Evolutionary conservation across 805 yeast species (phyloP).

Genomic region (Candida broadrunensis): DNA sequence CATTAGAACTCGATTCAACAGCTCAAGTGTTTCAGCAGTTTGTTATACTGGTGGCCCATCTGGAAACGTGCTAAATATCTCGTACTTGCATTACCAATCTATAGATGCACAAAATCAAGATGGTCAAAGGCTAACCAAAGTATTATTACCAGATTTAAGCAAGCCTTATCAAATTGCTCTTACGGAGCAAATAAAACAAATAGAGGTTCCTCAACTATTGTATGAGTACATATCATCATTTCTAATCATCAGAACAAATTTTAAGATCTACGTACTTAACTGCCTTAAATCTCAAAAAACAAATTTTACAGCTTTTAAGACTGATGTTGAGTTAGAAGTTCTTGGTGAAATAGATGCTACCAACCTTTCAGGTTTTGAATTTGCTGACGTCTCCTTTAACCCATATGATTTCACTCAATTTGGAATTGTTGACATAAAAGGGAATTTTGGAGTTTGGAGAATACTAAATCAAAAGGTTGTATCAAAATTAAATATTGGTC

Average conservation of each 20-base stretch:
- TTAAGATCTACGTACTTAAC: slow-evolving; percentile 28
- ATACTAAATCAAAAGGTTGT: slow-evolving; percentile 6
- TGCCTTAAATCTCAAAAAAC: slow-evolving; percentile 12
- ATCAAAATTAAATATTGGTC: background rate
- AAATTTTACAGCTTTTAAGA: background rate
- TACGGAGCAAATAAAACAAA: slow-evolving; percentile 38
- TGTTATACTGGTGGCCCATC: slow-evolving; percentile 29
- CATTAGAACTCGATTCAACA: slow-evolving; percentile 7
- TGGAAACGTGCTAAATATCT: slow-evolving; percentile 26
- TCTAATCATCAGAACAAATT: slow-evolving; percentile 37
- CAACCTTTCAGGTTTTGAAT: slow-evolving; percentile 26
- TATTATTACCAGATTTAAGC: slow-evolving; percentile 8
- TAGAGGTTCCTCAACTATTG: slow-evolving; percentile 25
- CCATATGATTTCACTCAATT: slow-evolving; percentile 39
- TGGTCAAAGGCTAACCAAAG: slow-evolving; percentile 9
- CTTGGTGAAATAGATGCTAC: slow-evolving; percentile 17
- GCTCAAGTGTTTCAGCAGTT: slow-evolving; percentile 9
- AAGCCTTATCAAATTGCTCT: slow-evolving; percentile 18
- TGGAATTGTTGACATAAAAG: slow-evolving; percentile 48
- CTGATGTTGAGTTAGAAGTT: slow-evolving; percentile 6
- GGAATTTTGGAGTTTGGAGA: slow-evolving; percentile 47
- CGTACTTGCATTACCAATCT: slow-evolving; percentile 10
- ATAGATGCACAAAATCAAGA: slow-evolving; percentile 1
- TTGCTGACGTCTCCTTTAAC: slow-evolving; percentile 46
- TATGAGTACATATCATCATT: slow-evolving; percentile 19